A percentile compares a stretch with the other conserved stretches of the same genome.
Conservation (phyloP, 1,139 yeast genomes). For the Sugiyamaella castrensis region DNA sequence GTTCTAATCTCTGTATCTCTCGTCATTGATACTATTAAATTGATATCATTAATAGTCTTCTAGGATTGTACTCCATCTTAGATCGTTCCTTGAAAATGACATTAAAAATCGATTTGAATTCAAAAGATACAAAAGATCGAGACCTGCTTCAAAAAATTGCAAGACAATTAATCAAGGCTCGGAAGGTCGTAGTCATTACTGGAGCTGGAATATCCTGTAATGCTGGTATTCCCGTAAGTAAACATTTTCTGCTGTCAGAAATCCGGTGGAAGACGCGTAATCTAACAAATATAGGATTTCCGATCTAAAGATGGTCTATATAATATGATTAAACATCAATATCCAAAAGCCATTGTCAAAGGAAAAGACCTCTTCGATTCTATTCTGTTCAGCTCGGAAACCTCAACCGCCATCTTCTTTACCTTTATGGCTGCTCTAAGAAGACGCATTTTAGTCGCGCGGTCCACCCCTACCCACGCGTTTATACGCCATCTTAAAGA, state of each 20-base stretch:
- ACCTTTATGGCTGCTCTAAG: constrained; percentile 77
- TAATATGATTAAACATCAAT: constrained; percentile 60
- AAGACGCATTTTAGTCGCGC: constrained; percentile 57
- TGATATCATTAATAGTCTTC: too few relatives aligned
- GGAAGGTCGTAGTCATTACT: constrained; percentile 47
- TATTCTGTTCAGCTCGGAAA: constrained; percentile 66
- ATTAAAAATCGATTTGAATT: constrained; percentile 11
- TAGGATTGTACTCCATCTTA: not conserved
- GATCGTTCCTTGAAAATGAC: constrained; percentile 13
- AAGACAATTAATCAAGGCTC: constrained; percentile 24
- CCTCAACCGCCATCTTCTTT: constrained; percentile 66
- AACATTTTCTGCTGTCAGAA: not conserved
- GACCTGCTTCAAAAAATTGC: constrained; percentile 26
- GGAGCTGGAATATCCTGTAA: constrained; percentile 97
- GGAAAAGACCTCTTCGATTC: constrained; percentile 93
- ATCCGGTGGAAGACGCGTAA: not conserved
- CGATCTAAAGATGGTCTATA: constrained; percentile 82
- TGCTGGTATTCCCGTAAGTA: constrained; percentile 76
- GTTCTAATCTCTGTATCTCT: not conserved
- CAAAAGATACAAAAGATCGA: constrained; percentile 5
- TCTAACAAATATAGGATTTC: constrained; percentile 50
- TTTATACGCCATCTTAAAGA: constrained; percentile 66
- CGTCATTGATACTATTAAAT: not conserved
- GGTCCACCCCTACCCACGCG: constrained; percentile 79
- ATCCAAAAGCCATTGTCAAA: constrained; percentile 59